These are phyloP conservation scores for Arabis hirsuta DNA, from an alignment of 345 rosid species.

Conservation along the genomic window DNA sequence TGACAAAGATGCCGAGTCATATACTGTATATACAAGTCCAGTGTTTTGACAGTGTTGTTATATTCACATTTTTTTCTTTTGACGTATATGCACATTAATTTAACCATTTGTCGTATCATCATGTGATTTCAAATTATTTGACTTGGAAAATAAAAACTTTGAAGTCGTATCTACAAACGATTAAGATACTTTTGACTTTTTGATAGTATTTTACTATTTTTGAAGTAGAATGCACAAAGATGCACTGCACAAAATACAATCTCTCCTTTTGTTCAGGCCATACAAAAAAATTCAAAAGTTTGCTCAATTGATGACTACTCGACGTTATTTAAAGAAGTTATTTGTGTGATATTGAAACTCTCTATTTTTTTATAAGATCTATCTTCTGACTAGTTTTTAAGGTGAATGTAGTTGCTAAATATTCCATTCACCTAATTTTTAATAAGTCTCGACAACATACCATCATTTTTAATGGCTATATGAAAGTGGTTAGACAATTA, in stretches of 20 bases:
- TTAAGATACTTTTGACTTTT: not conserved
- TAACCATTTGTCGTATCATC: not conserved
- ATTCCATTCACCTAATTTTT: too few species aligned
- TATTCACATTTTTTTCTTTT: not conserved
- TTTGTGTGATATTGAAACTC: too few species aligned
- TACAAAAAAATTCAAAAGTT: not conserved
- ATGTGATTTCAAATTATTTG: conserved; percentile 19
- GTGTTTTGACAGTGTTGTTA: not conserved
- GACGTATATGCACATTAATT: not conserved
- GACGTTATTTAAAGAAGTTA: too few species aligned
- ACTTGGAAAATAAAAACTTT: not conserved
- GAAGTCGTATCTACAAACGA: conserved; percentile 1
- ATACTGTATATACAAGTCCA: not conserved
- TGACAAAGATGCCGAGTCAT: conserved; percentile 23
- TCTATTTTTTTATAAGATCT: too few species aligned
- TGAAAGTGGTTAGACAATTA: too few species aligned
- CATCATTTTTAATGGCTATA: too few species aligned
- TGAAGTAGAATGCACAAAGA: too few species aligned
- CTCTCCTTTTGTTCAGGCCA: not conserved
- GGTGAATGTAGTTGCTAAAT: too few species aligned
- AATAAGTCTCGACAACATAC: too few species aligned
- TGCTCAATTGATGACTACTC: too few species aligned
- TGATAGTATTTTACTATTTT: not conserved
- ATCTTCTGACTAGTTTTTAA: too few species aligned
- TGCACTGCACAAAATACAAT: too few species aligned